Conservation (phyloP, 2,329 filamentous ascomycete species). For the Penicillium brevicompactum region DNA sequence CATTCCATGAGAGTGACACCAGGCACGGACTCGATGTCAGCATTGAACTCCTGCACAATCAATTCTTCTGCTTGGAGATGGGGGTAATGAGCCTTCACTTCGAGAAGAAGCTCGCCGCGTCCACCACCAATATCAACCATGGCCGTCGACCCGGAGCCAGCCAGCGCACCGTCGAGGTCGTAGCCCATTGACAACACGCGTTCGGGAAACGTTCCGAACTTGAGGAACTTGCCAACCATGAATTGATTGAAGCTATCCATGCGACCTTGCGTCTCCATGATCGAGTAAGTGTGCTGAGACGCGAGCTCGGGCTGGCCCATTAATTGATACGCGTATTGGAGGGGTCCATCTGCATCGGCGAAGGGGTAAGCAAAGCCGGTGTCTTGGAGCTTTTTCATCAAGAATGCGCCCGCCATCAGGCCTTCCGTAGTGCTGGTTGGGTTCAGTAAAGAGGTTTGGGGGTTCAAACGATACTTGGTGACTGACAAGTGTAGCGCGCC, state of each 20-base stretch:
- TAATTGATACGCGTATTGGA: constrained; percentile 37
- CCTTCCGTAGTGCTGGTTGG: constrained; percentile 35
- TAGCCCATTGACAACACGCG: constrained; percentile 34
- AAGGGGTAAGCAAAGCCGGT: constrained; percentile 41
- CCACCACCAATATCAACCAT: constrained; percentile 45
- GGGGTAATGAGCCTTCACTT: constrained; percentile 38
- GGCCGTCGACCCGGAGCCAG: constrained; percentile 16
- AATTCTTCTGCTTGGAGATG: constrained; percentile 29
- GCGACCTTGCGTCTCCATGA: constrained; percentile 39
- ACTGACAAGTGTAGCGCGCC: constrained; percentile 42
- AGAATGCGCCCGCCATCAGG: constrained; percentile 38
- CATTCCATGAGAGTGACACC: constrained; percentile 35
- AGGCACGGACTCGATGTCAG: constrained; percentile 29
- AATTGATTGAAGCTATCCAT: constrained; percentile 45
- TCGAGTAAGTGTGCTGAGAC: constrained; percentile 38
- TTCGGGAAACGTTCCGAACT: constrained; percentile 36
- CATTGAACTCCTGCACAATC: constrained; percentile 41
- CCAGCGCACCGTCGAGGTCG: constrained; percentile 30
- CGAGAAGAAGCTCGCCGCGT: constrained; percentile 39
- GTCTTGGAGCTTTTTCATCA: constrained; percentile 37
- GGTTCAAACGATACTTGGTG: not conserved
- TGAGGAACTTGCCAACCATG: constrained; percentile 43
- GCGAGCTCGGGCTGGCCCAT: constrained; percentile 34
- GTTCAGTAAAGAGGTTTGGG: not conserved
- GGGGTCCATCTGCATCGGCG: constrained; percentile 33